Percentiles rank a stretch among this genome's conserved stretches.
Evolutionary conservation across 139 green algal species (phyloP).

Genomic region (Penium margaritaceum): DNA sequence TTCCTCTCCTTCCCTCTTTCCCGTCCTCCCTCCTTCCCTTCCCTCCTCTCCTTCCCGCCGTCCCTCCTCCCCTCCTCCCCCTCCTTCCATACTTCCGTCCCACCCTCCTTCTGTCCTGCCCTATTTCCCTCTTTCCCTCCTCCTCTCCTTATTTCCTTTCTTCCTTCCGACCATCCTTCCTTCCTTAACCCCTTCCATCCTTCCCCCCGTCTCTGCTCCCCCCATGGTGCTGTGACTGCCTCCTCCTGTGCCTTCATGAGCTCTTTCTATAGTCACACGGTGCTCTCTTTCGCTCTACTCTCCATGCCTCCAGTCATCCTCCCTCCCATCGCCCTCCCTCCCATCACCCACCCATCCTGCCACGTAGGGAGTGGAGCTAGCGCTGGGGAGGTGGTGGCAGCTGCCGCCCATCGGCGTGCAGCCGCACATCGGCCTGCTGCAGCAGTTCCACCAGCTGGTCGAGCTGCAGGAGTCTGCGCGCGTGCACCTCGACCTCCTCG

Average conservation of each 20-base stretch:
- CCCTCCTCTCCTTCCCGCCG: background rate
- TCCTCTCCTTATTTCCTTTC: background rate
- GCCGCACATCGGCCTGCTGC: conserved; percentile 61
- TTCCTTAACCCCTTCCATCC: too few relatives aligned
- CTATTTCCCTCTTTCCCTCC: background rate
- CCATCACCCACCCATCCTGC: background rate
- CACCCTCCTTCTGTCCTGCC: background rate
- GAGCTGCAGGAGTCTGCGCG: conserved; percentile 67
- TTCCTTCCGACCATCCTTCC: background rate
- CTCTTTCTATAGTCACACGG: too few relatives aligned
- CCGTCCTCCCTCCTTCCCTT: background rate
- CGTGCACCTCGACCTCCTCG: conserved; percentile 6
- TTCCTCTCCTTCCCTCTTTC: too few relatives aligned
- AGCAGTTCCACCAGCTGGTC: conserved; percentile 77
- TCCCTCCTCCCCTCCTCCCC: background rate
- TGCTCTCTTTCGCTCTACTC: too few relatives aligned
- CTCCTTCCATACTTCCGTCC: background rate
- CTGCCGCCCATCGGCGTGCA: conserved; percentile 70
- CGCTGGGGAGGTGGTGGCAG: conserved; percentile 72
- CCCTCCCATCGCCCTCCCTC: background rate
- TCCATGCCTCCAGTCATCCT: background rate
- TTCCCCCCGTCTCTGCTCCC: too few relatives aligned
- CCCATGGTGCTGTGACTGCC: too few relatives aligned
- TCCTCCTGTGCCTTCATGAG: too few relatives aligned
- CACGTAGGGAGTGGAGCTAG: conserved; percentile 36